Base-by-base conservation (phyloP, 106 monocot genomes). In the Cymbidium sinense region DNA sequence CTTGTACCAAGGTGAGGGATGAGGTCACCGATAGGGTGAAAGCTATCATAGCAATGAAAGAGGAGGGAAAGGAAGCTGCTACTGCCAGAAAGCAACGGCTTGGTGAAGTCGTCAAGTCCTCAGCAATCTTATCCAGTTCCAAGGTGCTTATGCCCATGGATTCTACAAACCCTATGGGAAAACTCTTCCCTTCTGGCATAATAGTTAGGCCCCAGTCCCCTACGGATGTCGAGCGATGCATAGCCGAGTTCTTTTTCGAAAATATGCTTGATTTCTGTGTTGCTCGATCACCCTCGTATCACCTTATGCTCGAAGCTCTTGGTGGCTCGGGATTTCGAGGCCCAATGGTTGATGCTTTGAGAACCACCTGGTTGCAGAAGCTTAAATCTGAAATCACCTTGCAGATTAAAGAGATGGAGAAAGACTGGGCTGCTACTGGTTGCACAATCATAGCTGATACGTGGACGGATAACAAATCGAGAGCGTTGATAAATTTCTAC, bases 201-300 rank as follows among this genome's bases (percentile, higher is more conserved):
- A 33, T 78, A 30, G 33, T 34, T 2, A 75, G 67, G 67, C 84
- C 87, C 29, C 82, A 82, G 58, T 34, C 85, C 84, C 55, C 81
- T 69, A 76, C 90, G 35, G 89, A 93, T 72, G 81, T 80, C 6
- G 89, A 94, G 82, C 89, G 96, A 75, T 89, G 87, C 67, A 82
- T 96, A 67, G 96, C 93, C 54, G 89, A 96, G 62, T 93, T 96
- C 86, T 96, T 96, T 76, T 96, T 93, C 47, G 96, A 96, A 74
- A 91, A 93, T 79, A 91, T 85, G 82, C 81, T 96, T 77, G 96
- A 96, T 75, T 91, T 93, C 80, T 78, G 84, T 71, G 75, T 93
- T 44, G 91, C 89, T 25, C 65, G 85, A 43, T 89, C 96, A 75
- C 43, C 82, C 25, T 96, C 96, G 0, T 96, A 88, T 78, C 82